These are phyloP conservation scores for Pogostemon cablin DNA, from an alignment of 257 asterid species.

Conservation along the genomic window DNA sequence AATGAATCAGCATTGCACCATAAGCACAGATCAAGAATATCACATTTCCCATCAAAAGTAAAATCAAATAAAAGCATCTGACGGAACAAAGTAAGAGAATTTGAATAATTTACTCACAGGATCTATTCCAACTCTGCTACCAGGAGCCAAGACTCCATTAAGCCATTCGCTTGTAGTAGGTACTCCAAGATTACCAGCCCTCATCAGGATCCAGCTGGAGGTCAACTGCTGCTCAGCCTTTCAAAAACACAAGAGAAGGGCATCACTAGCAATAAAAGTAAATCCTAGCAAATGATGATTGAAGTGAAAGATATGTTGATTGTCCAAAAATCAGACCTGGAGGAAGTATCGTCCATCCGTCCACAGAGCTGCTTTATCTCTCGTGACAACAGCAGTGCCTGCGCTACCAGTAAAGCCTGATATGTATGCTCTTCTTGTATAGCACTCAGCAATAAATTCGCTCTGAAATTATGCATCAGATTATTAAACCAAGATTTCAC, in stretches of 20 bases:
- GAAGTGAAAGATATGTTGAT: slow-evolving; percentile 12
- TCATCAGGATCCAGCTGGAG: slow-evolving; percentile 92
- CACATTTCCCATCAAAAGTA: too few relatives aligned
- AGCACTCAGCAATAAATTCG: slow-evolving; percentile 94
- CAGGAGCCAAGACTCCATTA: slow-evolving; percentile 73
- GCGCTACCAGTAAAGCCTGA: slow-evolving; percentile 99
- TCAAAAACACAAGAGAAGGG: slow-evolving; percentile 32
- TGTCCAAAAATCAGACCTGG: slow-evolving; percentile 55
- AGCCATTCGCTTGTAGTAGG: slow-evolving; percentile 91
- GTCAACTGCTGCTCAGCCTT: slow-evolving; percentile 91
- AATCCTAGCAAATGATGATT: slow-evolving; percentile 2
- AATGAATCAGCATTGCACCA: slow-evolving; percentile 21
- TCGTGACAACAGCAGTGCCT: slow-evolving; percentile 95
- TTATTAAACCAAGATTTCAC: slow-evolving; percentile 19
- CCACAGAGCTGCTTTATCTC: slow-evolving; percentile 97
- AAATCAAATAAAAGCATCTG: neutral
- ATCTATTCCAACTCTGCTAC: slow-evolving; percentile 91
- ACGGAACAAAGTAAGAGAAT: slow-evolving; percentile 26
- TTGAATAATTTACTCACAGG: slow-evolving; percentile 72
- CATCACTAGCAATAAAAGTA: slow-evolving; percentile 28
- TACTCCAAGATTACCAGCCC: slow-evolving; percentile 87
- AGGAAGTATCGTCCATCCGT: slow-evolving; percentile 97
- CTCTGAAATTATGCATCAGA: slow-evolving; percentile 56
- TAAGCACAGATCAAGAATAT: neutral
- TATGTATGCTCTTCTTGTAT: slow-evolving; percentile 82